Base-by-base conservation (phyloP, 2,329 filamentous ascomycete species). In the Ophiostoma tasmaniense region DNA sequence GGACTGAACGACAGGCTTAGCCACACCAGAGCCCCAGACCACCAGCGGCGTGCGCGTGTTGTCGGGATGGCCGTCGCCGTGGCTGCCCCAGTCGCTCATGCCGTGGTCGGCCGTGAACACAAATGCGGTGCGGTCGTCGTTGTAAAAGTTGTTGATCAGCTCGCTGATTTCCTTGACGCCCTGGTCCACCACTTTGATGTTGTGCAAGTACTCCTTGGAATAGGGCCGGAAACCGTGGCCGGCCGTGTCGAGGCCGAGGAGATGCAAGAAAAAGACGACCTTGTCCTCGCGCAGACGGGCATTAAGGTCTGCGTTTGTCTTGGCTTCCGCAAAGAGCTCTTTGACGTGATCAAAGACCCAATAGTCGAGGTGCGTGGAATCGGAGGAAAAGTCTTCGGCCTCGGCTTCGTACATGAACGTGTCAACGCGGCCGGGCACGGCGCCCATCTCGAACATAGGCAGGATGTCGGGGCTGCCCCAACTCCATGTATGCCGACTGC, bases 31-130 rank as follows among this genome's bases (percentile, higher is more conserved):
- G 13, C 95, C 95, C 95, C 95, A 99, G 2, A 86, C 89, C 73
- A 99, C 91, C 39, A 99, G 81, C 0, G 95, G 95, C 0, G 95
- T 99, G 66, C 95, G 87, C 2, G 95, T 99, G 75, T 98, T 99
- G 78, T 99, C 91, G 0, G 95, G 95, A 78, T 99, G 93, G 8
- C 95, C 95, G 77, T 99, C 95, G 50, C 96, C 96, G 77, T 99
- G 96, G 74, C 93, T 98, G n/a, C 96, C 95, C 89, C 91, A 97
- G 78, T 99, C 95, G 76, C 92, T 98, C 95, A 99, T 99, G 22
- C 95, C 95, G 78, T 99, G 95, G 76, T 99, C 95, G 8, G 95
- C 95, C 1, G 96, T 99, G 76, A 99, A 99, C 20, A 99, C 87
- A 77, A 94, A 99, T 0, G 96, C 92, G 0, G 95, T 98, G 78